Percentiles rank a stretch among this genome's conserved stretches.
Evolutionary conservation across 176 grass and related monocot species (phyloP).

Genomic region (Bromus sterilis): DNA sequence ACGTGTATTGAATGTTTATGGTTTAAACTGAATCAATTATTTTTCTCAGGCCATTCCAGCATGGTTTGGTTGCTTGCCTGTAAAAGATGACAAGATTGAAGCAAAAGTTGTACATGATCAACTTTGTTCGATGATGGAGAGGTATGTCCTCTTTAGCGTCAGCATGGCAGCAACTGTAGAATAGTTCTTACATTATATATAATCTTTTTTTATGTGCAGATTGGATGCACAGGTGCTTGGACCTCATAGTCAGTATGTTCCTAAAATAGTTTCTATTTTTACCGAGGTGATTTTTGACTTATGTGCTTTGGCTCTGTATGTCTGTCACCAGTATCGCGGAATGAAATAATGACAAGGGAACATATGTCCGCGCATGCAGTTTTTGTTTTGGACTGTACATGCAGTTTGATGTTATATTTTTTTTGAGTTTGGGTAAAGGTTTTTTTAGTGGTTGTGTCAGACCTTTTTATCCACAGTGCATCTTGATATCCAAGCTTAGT

Average conservation of each 20-base stretch:
- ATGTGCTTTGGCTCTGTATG: not conserved
- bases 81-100: constrained; percentile 97
- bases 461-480: not conserved
- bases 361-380: not conserved
- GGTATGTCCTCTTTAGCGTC: constrained; percentile 25
- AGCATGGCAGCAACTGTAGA: not conserved
- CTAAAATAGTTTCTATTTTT: constrained; percentile 79
- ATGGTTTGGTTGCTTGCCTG: constrained; percentile 85
- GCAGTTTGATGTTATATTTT: no score
- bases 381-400: no score
- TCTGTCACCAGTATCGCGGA: not conserved
- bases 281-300: constrained; percentile 48
- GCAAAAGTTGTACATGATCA: constrained; percentile 96
- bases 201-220: constrained; percentile 34
- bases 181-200: constrained; percentile 18
- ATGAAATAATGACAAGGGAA: not conserved
- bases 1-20: not conserved
- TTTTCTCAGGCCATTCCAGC: constrained; percentile 65
- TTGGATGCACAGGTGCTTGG: constrained; percentile 74
- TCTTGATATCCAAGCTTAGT: not conserved
- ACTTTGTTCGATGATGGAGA: constrained; percentile 94
- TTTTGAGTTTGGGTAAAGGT: no score
- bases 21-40: not conserved
- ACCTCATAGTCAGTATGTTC: constrained; percentile 72
- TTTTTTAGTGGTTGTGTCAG: no score